Conservation (phyloP, 2,329 filamentous ascomycete genomes). For the Fusarium buharicum region DNA sequence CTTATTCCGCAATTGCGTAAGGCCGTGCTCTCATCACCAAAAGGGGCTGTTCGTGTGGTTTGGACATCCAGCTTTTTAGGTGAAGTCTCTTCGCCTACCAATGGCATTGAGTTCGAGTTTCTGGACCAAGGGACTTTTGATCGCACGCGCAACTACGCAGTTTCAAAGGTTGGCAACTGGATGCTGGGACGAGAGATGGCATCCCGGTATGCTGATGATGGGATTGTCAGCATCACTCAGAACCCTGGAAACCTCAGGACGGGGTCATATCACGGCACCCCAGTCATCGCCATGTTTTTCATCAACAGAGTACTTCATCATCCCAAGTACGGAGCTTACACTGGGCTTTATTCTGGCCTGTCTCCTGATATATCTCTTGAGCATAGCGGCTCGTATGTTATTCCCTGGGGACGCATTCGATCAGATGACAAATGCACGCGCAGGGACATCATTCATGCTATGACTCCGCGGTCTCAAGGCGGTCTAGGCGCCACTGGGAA, state of each 20-base stretch:
- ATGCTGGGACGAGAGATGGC: slow-evolving; percentile 49
- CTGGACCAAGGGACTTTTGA: slow-evolving; percentile 35
- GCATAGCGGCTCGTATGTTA: slow-evolving; percentile 28
- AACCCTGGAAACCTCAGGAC: slow-evolving; percentile 52
- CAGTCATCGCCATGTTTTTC: slow-evolving; percentile 22
- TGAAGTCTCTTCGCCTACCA: slow-evolving; percentile 24
- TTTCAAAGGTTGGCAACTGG: slow-evolving; percentile 51
- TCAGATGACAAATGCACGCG: neutral
- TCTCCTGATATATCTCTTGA: slow-evolving; percentile 50
- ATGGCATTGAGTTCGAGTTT: slow-evolving; percentile 45
- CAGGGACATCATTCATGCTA: slow-evolving; percentile 2
- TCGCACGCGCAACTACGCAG: slow-evolving; percentile 45
- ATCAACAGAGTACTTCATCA: slow-evolving; percentile 44
- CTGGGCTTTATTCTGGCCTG: slow-evolving; percentile 54
- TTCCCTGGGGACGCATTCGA: slow-evolving; percentile 13
- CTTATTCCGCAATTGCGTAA: slow-evolving; percentile 47
- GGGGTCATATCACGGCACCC: slow-evolving; percentile 31
- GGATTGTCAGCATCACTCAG: slow-evolving; percentile 45
- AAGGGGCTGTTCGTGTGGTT: slow-evolving; percentile 43
- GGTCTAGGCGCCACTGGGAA: neutral
- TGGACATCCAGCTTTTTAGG: slow-evolving; percentile 47
- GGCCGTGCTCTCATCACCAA: slow-evolving; percentile 15
- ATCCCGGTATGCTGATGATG: slow-evolving; percentile 27
- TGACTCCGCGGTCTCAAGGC: neutral
- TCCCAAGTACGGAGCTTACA: slow-evolving; percentile 52